Conservation (phyloP, 768 basidiomycete genomes). For the Udeniomyces megalosporus region DNA sequence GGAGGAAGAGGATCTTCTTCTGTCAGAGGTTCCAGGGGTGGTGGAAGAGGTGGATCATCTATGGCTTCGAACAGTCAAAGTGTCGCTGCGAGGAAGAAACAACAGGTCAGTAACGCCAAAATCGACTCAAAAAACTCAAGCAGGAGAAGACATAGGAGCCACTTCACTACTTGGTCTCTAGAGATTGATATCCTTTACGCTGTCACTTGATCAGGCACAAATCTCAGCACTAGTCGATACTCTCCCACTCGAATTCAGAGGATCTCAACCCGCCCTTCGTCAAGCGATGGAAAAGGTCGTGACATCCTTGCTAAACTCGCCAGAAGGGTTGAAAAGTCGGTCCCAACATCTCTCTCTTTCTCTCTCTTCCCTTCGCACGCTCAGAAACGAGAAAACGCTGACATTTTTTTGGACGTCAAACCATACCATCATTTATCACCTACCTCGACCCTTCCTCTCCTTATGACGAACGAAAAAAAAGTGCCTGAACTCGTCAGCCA, state of each 20-base stretch:
- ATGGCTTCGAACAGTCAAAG: conserved; percentile 4
- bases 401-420: too few species aligned
- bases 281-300: conserved; percentile 67
- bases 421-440: too few species aligned
- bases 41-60: background rate
- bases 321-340: conserved; percentile 47
- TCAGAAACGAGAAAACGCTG: too few species aligned
- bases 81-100: conserved; percentile 69
- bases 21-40: background rate
- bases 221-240: conserved; percentile 55
- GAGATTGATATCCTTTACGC: too few species aligned
- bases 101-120: conserved; percentile 38
- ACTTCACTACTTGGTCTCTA: too few species aligned
- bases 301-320: conserved; percentile 52
- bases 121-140: background rate
- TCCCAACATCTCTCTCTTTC: background rate
- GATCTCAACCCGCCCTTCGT: conserved; percentile 67
- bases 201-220: conserved; percentile 32
- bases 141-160: too few species aligned
- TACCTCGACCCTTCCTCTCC: background rate
- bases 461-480: too few species aligned
- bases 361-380: background rate
- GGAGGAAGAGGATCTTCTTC: background rate
- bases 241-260: conserved; percentile 78
- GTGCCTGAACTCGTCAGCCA: conserved; percentile 61